A percentile compares a stretch with the other conserved stretches of the same genome.
phyloP scores from a whole-genome alignment of 2,329 filamentous ascomycete genomes.

The Tolypocladium amazonense region DNA sequence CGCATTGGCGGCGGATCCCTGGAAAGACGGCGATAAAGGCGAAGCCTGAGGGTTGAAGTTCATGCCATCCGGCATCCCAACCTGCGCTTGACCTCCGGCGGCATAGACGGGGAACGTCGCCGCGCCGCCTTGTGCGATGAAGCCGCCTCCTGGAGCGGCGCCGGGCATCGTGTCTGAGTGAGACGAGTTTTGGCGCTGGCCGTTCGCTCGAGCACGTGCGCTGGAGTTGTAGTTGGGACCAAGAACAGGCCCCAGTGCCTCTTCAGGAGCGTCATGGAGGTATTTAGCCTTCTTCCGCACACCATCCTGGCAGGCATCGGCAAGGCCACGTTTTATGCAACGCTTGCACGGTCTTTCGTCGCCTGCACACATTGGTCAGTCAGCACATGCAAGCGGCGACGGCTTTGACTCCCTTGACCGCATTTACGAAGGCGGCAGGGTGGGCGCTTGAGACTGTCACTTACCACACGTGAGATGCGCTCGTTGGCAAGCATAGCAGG shows the following conservation, averaged over 20 bases:
- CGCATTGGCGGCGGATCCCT: conserved; percentile 41
- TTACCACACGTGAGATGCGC: conserved; percentile 97
- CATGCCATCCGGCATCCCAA: conserved; percentile 37
- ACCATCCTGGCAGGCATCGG: conserved; percentile 87
- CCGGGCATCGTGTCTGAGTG: conserved; percentile 31
- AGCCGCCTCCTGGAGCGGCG: conserved; percentile 30
- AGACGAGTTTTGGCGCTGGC: conserved; percentile 35
- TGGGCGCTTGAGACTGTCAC: conserved; percentile 26
- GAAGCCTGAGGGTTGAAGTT: conserved; percentile 57
- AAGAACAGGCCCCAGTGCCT: conserved; percentile 79
- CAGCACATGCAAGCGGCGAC: background rate
- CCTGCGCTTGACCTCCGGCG: conserved; percentile 29
- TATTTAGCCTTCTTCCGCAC: conserved; percentile 99
- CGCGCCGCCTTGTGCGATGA: conserved; percentile 36
- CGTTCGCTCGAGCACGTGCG: conserved; percentile 34
- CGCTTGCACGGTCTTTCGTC: conserved; percentile 90
- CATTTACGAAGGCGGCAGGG: background rate
- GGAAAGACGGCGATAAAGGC: conserved; percentile 65
- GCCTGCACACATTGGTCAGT: conserved; percentile 43
- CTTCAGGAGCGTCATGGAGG: conserved; percentile 86
- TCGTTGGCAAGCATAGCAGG: conserved; percentile 93
- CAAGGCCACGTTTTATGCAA: conserved; percentile 87
- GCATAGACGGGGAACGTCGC: conserved; percentile 42
- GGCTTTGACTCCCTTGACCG: background rate
- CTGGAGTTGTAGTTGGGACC: conserved; percentile 58